Percentiles rank a stretch among this genome's conserved stretches.
These are phyloP conservation scores for Botrytis hyacinthi DNA, from an alignment of 2,329 filamentous ascomycete genomes.

Conservation along the genomic window DNA sequence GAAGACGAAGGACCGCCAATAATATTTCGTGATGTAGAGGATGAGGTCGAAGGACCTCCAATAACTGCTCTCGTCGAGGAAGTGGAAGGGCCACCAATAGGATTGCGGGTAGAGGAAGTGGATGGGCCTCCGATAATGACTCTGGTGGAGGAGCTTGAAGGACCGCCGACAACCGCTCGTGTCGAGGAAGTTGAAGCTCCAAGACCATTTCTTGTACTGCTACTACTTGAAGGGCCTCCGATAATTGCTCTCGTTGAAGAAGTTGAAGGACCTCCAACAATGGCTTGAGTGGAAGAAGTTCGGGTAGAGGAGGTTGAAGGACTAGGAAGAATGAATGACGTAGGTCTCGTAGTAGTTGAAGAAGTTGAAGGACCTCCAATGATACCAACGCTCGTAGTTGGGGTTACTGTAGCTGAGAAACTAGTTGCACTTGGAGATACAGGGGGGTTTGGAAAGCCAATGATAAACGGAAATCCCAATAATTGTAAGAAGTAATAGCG, in stretches of 20 bases:
- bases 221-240: too few species aligned
- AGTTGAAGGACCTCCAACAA: too few species aligned
- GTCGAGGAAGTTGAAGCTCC: background rate
- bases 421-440: background rate
- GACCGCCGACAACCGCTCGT: background rate
- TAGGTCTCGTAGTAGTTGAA: background rate
- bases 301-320: background rate
- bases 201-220: too few species aligned
- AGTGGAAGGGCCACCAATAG: background rate
- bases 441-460: background rate
- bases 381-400: background rate
- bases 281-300: too few species aligned
- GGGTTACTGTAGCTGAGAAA: background rate
- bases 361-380: background rate
- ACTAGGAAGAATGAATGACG: background rate
- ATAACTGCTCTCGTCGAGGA: too few species aligned
- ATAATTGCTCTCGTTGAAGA: too few species aligned
- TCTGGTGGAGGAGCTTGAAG: background rate
- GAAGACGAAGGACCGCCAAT: too few species aligned
- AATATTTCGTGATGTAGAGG: too few species aligned
- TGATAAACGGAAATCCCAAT: background rate
- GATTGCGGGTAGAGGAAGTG: too few species aligned
- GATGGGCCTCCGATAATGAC: background rate
- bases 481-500: background rate
- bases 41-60: too few species aligned